Percentiles rank a stretch among this genome's conserved stretches.
These are phyloP conservation scores for Tilletiaria anomala DNA, from an alignment of 1,284 basidiomycete genomes.

Conservation along the genomic window DNA sequence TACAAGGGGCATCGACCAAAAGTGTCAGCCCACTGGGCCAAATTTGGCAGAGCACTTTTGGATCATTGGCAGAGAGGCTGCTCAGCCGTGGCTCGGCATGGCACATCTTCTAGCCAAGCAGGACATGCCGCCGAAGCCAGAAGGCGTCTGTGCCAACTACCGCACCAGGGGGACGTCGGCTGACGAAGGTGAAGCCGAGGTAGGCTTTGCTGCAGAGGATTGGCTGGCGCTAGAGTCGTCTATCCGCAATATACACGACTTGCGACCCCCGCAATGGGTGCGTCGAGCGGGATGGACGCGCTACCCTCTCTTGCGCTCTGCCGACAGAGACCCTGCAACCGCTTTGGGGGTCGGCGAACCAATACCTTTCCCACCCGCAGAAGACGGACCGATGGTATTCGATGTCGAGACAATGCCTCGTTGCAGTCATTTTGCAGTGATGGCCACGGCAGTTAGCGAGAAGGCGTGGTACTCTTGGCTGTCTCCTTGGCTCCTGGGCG, in stretches of 20 bases:
- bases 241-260: slow-evolving; percentile 12
- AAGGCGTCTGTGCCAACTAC: slow-evolving; percentile 5
- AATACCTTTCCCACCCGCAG: slow-evolving; percentile 40
- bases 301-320: slow-evolving; percentile 49
- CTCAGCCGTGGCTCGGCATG: slow-evolving; percentile 68
- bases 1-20: too few species aligned
- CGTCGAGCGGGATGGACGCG: slow-evolving; percentile 75
- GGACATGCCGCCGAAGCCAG: slow-evolving; percentile 51
- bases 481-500: slow-evolving; percentile 74
- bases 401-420: slow-evolving; percentile 88
- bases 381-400: slow-evolving; percentile 66
- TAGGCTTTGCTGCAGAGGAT: slow-evolving; percentile 5
- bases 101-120: slow-evolving; percentile 52
- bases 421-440: slow-evolving; percentile 65
- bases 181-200: slow-evolving; percentile 1
- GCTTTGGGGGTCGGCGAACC: slow-evolving; percentile 23
- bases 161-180: slow-evolving; percentile 3
- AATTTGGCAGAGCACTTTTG: slow-evolving; percentile 82
- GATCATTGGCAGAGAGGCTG: slow-evolving; percentile 55
- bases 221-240: slow-evolving; percentile 27
- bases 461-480: slow-evolving; percentile 93
- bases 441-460: slow-evolving; percentile 73
- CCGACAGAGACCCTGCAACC: slow-evolving; percentile 9
- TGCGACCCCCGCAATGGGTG: slow-evolving; percentile 55
- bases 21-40: too few species aligned